phyloP scores from a whole-genome alignment of 169 alveolate species.

The Condylostoma magnum region DNA sequence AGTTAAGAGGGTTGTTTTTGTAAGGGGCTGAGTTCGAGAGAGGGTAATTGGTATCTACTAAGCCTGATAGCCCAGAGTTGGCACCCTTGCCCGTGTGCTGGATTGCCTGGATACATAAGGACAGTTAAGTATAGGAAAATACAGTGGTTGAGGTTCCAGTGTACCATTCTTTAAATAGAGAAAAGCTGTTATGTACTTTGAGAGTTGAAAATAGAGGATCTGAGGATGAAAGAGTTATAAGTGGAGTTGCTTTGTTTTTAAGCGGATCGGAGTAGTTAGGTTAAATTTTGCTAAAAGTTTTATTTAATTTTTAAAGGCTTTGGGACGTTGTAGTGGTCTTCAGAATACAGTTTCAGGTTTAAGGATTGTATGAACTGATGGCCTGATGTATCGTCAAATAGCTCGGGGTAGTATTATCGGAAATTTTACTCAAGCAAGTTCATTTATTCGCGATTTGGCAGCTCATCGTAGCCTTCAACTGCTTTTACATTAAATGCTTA shows the following conservation, averaged over 20 bases:
- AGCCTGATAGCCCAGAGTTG: slow-evolving; percentile 61
- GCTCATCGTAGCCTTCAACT: neutral
- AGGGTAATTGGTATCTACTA: slow-evolving; percentile 49
- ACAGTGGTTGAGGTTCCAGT: slow-evolving; percentile 50
- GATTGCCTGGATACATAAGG: slow-evolving; percentile 46
- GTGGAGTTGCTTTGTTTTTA: slow-evolving; percentile 27
- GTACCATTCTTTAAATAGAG: slow-evolving; percentile 52
- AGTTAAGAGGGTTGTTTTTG: slow-evolving; percentile 59
- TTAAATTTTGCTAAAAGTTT: too few species aligned
- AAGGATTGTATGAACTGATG: neutral
- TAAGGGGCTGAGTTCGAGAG: slow-evolving; percentile 79
- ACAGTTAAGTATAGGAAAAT: too few species aligned
- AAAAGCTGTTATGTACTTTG: slow-evolving; percentile 45
- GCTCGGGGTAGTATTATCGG: slow-evolving; percentile 21
- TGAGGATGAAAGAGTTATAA: slow-evolving; percentile 36
- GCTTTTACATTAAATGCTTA: neutral
- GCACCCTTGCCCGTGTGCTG: slow-evolving; percentile 57
- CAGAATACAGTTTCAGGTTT: neutral
- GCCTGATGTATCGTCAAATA: slow-evolving; percentile 16
- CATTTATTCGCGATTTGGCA: neutral
- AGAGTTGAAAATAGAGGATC: slow-evolving; percentile 46
- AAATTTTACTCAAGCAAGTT: neutral
- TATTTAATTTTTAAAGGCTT: neutral
- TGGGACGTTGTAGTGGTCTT: neutral
- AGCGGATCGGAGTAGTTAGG: slow-evolving; percentile 27